These are phyloP conservation scores for Silene latifolia DNA, from an alignment of 148 eudicot genomes.

Conservation along the genomic window DNA sequence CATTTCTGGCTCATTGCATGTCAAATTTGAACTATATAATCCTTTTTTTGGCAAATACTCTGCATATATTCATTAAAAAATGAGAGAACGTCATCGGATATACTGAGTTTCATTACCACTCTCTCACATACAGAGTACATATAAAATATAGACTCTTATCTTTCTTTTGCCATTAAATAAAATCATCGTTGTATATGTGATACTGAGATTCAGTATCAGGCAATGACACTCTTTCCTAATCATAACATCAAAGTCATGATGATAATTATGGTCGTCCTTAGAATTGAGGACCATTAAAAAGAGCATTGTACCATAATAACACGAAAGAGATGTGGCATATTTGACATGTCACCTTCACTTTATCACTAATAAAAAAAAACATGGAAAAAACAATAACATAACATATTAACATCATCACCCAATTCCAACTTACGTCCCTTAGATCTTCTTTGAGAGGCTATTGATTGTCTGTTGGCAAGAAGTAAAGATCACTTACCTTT, in stretches of 20 bases:
- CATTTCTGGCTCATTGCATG: too few species aligned
- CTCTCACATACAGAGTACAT: too few species aligned
- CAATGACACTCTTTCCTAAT: too few species aligned
- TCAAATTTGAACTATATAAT: too few species aligned
- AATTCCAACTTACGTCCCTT: background rate
- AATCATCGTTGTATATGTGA: too few species aligned
- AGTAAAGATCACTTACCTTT: conserved; percentile 15
- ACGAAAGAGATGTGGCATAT: conserved; percentile 10
- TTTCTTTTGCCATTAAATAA: too few species aligned
- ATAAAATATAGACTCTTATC: too few species aligned
- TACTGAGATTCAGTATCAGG: too few species aligned
- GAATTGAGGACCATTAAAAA: background rate
- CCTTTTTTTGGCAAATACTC: too few species aligned
- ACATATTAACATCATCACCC: background rate
- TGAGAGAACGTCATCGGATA: too few species aligned
- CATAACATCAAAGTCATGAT: background rate
- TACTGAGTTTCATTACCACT: too few species aligned
- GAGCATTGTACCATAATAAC: background rate
- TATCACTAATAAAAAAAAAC: background rate
- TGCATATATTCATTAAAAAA: too few species aligned
- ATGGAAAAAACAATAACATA: background rate
- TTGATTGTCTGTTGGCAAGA: conserved; percentile 15
- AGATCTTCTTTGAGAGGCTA: background rate
- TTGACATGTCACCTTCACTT: conserved; percentile 15
- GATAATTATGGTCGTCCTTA: background rate